Conservation (phyloP, 768 basidiomycete species). For the Termitomyces sp. region DNA sequence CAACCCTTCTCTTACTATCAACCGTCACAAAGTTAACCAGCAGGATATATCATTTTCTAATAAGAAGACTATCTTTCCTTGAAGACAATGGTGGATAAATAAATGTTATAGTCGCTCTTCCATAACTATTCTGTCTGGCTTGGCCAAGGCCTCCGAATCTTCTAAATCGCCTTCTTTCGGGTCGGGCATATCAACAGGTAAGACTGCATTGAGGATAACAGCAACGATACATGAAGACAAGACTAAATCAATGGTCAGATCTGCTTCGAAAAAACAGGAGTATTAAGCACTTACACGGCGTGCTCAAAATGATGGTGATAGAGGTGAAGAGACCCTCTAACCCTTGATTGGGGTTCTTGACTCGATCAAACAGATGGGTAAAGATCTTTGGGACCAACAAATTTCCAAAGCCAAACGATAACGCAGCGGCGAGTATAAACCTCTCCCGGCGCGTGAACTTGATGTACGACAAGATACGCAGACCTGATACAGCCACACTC, state of each 20-base stretch:
- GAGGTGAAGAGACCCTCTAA: conserved; percentile 70
- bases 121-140: no score
- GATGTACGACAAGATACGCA: conserved; percentile 63
- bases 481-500: conserved; percentile 65
- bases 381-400: conserved; percentile 64
- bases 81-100: no score
- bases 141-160: no score
- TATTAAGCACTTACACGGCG: conserved; percentile 60
- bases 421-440: conserved; percentile 66
- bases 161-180: background rate
- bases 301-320: conserved; percentile 76
- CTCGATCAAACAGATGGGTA: conserved; percentile 65
- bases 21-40: no score
- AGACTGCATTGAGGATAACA: conserved; percentile 51
- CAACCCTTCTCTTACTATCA: no score
- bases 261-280: background rate
- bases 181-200: conserved; percentile 33
- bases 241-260: conserved; percentile 30
- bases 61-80: no score
- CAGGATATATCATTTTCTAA: no score
- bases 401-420: conserved; percentile 70
- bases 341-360: conserved; percentile 47
- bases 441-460: conserved; percentile 61
- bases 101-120: no score
- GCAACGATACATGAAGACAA: conserved; percentile 57